Evolutionary conservation across 129 eudicot genomes (phyloP).

Genomic region (Heracleum sosnowskyi): DNA sequence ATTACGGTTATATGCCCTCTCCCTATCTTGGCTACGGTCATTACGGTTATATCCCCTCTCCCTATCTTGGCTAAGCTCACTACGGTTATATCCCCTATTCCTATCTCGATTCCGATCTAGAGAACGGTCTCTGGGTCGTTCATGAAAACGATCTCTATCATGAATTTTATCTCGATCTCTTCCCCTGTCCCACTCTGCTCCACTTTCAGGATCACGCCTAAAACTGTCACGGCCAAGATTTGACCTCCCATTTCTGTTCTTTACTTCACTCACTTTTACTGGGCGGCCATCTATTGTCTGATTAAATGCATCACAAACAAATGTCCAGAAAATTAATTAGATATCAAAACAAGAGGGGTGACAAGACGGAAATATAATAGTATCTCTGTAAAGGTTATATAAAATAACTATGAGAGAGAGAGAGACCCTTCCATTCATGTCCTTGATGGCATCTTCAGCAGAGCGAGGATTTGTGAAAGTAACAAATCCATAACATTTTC

Average conservation of each 20-base stretch:
- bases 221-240: constrained; percentile 57
- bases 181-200: constrained; percentile 36
- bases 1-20: not conserved
- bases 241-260: constrained; percentile 50
- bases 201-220: constrained; percentile 44
- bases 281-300: constrained; percentile 75
- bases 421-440: constrained; percentile 80
- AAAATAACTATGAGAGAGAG: not conserved
- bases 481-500: constrained; percentile 78
- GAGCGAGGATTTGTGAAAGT: constrained; percentile 83
- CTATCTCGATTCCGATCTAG: constrained; percentile 53
- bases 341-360: not conserved
- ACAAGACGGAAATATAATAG: not conserved
- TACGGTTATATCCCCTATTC: constrained; percentile 31
- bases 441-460: constrained; percentile 71
- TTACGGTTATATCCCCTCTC: constrained; percentile 48
- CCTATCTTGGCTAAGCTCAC: constrained; percentile 46
- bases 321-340: not conserved
- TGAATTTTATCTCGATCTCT: constrained; percentile 46
- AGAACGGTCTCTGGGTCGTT: constrained; percentile 54
- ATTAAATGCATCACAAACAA: constrained; percentile 13
- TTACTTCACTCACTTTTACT: constrained; percentile 82
- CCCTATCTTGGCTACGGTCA: constrained; percentile 29
- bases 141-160: constrained; percentile 40
- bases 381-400: not conserved